Evolutionary conservation across 345 rosid genomes (phyloP), one percentile per base, ranked within the genome.

Genomic region (Gossypium australe): DNA sequence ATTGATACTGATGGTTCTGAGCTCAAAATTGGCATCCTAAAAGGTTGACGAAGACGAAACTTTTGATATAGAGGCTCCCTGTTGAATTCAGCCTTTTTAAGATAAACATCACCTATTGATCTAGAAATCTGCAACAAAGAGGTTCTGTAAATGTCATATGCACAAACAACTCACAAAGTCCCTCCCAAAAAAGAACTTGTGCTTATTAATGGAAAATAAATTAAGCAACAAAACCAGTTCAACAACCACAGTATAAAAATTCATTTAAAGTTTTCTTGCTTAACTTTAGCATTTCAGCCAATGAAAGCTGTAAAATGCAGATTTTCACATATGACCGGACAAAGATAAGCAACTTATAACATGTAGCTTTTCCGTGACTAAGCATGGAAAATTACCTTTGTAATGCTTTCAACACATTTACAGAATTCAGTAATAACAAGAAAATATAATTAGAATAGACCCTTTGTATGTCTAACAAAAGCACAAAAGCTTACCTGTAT

Each of bases 21-120:
- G 59, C 98, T 92, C 80, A 94, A 81, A 79, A 94, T 94, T 43
- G 98, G 98, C 85, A 79, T 88, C 77, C 78, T 86, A 61, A 94
- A 85, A 47, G 98, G 90, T 73, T 92, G 94, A 9, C 95, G 93
- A 48, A 94, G 84, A 68, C 98, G 88, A 53, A 92, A 94, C 82
- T 88, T 94, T 6, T 90, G 74, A 78, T 87, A 92, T 77, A 92
- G 74, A 71, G 98, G 98, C 82, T 91, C 98, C 81, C 87, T 88
- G 81, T 94, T 94, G 82, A 84, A 94, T 74, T 94, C 98, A 0
- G 95, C 80, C 84, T 88, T 94, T 75, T 94, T 92, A 74, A 94
- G 81, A 83, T 92, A 94, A 18, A 91, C 85, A 75, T 94, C 98
- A 20, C 98, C 98, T 25, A 94, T 92, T 66, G 98, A 92, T 84